Conservation (phyloP, 2,329 filamentous ascomycete genomes). For the Paramyrothecium roridum region DNA sequence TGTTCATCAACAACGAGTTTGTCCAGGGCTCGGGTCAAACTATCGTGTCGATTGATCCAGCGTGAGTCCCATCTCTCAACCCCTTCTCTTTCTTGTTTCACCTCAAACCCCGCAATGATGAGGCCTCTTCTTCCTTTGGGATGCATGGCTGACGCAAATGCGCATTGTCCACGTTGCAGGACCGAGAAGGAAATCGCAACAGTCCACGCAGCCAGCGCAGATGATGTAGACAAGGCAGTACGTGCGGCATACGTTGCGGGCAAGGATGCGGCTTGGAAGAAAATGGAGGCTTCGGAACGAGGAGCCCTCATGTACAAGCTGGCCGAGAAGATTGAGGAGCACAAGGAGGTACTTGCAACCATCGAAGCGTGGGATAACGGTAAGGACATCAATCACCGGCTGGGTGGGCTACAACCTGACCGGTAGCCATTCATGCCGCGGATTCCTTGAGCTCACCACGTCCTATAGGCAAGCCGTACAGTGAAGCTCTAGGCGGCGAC, state of each 20-base stretch:
- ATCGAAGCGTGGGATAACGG: slow-evolving; percentile 68
- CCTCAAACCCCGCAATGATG: not conserved
- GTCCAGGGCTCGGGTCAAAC: slow-evolving; percentile 37
- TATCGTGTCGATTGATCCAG: slow-evolving; percentile 23
- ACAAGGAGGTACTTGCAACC: slow-evolving; percentile 45
- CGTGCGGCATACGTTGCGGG: slow-evolving; percentile 60
- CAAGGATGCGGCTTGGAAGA: slow-evolving; percentile 64
- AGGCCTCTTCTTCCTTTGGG: not conserved
- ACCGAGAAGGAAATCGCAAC: slow-evolving; percentile 23
- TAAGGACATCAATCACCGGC: not conserved
- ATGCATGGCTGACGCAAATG: not conserved
- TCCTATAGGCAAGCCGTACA: slow-evolving; percentile 54
- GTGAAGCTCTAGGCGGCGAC: slow-evolving; percentile 57
- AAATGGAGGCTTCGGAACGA: slow-evolving; percentile 61
- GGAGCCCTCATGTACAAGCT: slow-evolving; percentile 68
- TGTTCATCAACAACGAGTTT: slow-evolving; percentile 86
- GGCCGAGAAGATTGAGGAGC: slow-evolving; percentile 55
- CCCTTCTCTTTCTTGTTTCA: not conserved
- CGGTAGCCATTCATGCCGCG: slow-evolving; percentile 31
- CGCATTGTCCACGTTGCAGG: slow-evolving; percentile 7
- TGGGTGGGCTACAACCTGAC: not conserved
- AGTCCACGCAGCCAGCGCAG: slow-evolving; percentile 23
- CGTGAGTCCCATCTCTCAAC: slow-evolving; percentile 15
- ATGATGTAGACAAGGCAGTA: slow-evolving; percentile 25
- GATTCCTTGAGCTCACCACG: slow-evolving; percentile 1